Evolutionary conservation across 2,329 filamentous ascomycete genomes (phyloP).

Genomic region (Beauveria brongniartii): DNA sequence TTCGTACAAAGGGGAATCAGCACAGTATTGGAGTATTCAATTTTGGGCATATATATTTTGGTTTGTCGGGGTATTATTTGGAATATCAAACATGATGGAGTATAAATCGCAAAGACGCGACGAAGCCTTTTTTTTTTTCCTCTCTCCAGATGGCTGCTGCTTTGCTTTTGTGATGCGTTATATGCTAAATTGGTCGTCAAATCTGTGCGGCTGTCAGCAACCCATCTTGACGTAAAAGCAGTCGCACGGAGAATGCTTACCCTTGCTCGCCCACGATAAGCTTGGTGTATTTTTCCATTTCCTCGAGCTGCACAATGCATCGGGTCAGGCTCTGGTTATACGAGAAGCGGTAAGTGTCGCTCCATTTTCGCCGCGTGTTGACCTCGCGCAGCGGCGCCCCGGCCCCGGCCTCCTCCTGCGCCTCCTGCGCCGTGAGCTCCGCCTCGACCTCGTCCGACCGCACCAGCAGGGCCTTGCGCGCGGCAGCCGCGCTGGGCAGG

Average conservation of each 20-base stretch:
- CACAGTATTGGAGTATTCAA: constrained; percentile 12
- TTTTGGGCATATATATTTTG: constrained; percentile 9
- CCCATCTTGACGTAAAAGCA: not conserved
- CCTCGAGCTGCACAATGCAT: constrained; percentile 46
- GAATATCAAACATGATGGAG: constrained; percentile 7
- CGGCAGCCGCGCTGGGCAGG: constrained; percentile 46
- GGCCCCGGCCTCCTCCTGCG: not conserved
- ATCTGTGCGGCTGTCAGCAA: constrained; percentile 4
- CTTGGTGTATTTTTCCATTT: constrained; percentile 48
- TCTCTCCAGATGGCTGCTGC: not conserved
- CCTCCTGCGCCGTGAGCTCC: constrained; percentile 18
- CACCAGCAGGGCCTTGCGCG: constrained; percentile 43
- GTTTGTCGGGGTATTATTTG: constrained; percentile 6
- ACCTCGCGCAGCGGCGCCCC: constrained; percentile 14
- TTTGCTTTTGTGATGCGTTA: not conserved
- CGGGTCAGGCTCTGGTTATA: constrained; percentile 46
- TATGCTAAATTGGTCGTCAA: constrained; percentile 9
- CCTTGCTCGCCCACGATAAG: constrained; percentile 48
- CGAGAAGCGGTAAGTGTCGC: constrained; percentile 48
- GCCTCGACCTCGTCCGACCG: constrained; percentile 41
- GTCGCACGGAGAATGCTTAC: constrained; percentile 20
- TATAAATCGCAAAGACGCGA: not conserved
- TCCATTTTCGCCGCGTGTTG: constrained; percentile 38
- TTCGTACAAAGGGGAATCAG: not conserved
- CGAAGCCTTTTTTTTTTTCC: not conserved